Evolutionary conservation across 805 yeast species (phyloP).

Genomic region (Metschnikowia cerradonensis): DNA sequence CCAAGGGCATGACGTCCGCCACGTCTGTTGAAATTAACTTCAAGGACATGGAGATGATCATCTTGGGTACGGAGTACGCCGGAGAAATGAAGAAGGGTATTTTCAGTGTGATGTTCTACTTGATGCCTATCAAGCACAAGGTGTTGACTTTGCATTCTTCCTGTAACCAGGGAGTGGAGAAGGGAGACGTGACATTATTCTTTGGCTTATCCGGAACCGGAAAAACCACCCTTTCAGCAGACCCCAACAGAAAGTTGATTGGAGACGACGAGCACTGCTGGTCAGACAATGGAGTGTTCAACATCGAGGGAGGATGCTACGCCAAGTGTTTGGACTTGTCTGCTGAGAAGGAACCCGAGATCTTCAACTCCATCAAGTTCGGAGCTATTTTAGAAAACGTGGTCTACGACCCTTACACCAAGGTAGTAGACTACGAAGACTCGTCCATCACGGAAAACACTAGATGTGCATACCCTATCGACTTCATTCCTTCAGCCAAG

Average conservation of each 20-base stretch:
- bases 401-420: slow-evolving; percentile 71
- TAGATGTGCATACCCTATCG: slow-evolving; percentile 98
- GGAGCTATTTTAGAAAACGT: slow-evolving; percentile 95
- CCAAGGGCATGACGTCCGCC: slow-evolving; percentile 95
- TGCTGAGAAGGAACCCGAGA: slow-evolving; percentile 95
- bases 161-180: slow-evolving; percentile 80
- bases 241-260: slow-evolving; percentile 86
- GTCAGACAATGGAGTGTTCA: slow-evolving; percentile 97
- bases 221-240: slow-evolving; percentile 95
- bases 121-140: slow-evolving; percentile 92
- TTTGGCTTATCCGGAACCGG: slow-evolving; percentile 98
- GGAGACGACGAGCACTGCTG: slow-evolving; percentile 99
- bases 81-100: slow-evolving; percentile 99
- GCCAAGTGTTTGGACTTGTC: slow-evolving; percentile 92
- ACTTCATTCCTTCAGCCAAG: slow-evolving; percentile 92
- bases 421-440: slow-evolving; percentile 82
- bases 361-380: slow-evolving; percentile 88
- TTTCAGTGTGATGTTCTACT: slow-evolving; percentile 97
- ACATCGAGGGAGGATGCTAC: slow-evolving; percentile 99
- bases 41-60: slow-evolving; percentile 97
- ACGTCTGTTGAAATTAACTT: slow-evolving; percentile 96
- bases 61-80: slow-evolving; percentile 97
- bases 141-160: slow-evolving; percentile 94
- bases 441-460: slow-evolving; percentile 90
- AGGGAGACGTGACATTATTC: slow-evolving; percentile 88